Conservation (phyloP, 495 filamentous ascomycete species). For the Astrothelium macrocarpum region DNA sequence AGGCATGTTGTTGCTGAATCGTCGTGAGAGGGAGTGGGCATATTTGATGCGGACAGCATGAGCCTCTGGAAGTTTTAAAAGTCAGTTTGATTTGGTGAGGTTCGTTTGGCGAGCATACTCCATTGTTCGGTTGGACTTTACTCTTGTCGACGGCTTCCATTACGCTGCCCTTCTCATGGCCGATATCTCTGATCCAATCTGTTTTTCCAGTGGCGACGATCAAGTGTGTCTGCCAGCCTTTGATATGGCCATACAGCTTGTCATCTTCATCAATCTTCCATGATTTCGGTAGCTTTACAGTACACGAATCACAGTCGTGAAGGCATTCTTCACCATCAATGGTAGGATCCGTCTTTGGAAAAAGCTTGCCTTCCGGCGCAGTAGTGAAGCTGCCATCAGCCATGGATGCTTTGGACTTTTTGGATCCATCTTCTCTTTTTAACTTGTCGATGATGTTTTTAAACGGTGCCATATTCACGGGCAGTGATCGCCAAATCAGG, state of each 20-base stretch:
- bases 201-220: slow-evolving; percentile 90
- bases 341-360: slow-evolving; percentile 54
- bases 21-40: slow-evolving; percentile 60
- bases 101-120: slow-evolving; percentile 30
- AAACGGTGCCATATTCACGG: neutral
- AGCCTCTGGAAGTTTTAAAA: slow-evolving; percentile 40
- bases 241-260: slow-evolving; percentile 75
- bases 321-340: slow-evolving; percentile 85
- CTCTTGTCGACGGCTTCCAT: slow-evolving; percentile 80
- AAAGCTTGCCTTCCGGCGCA: slow-evolving; percentile 34
- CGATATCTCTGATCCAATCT: slow-evolving; percentile 87
- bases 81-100: slow-evolving; percentile 12
- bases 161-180: slow-evolving; percentile 82
- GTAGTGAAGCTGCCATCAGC: slow-evolving; percentile 8
- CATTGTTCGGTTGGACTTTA: slow-evolving; percentile 57
- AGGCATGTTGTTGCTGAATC: slow-evolving; percentile 63
- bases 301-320: slow-evolving; percentile 81
- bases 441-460: slow-evolving; percentile 23
- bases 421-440: slow-evolving; percentile 22
- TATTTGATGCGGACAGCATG: slow-evolving; percentile 91
- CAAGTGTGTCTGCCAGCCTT: slow-evolving; percentile 81
- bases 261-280: slow-evolving; percentile 68
- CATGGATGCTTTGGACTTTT: slow-evolving; percentile 22
- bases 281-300: slow-evolving; percentile 63
- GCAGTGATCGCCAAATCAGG: neutral